Percentiles rank a stretch among this genome's conserved stretches.
Conservation (phyloP, 2,329 filamentous ascomycete genomes). For the Lizonia empirigonia region DNA sequence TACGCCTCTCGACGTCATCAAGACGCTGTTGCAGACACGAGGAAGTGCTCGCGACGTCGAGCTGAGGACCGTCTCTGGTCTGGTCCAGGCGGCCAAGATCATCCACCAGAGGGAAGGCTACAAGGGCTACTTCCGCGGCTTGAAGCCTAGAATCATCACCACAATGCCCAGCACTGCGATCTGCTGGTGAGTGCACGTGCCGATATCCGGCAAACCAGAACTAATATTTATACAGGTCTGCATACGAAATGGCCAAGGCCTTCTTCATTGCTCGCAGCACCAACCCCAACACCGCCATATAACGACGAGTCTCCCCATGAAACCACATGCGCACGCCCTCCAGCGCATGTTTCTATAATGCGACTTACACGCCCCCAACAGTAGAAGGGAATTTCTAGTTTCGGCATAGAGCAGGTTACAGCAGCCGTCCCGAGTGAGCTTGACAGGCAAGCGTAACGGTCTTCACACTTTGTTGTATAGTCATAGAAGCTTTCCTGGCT, state of each 20-base stretch:
- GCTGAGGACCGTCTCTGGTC: conserved; percentile 81
- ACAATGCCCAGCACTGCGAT: conserved; percentile 99
- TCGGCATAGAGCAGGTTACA: conserved; percentile 22
- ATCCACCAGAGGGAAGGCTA: conserved; percentile 84
- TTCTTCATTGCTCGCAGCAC: conserved; percentile 62
- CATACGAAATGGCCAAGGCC: conserved; percentile 71
- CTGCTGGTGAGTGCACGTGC: conserved; percentile 74
- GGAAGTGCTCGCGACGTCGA: conserved; percentile 82
- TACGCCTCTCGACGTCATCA: conserved; percentile 96
- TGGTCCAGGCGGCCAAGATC: conserved; percentile 78
- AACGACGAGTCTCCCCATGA: conserved; percentile 4
- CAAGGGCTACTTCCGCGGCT: conserved; percentile 88
- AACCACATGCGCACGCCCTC: conserved; percentile 3
- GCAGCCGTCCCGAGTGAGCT: conserved; percentile 22
- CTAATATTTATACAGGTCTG: conserved; percentile 56
- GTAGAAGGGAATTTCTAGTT: conserved; percentile 18
- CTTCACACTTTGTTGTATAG: conserved; percentile 33
- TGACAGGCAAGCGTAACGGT: conserved; percentile 23
- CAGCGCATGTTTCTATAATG: conserved; percentile 12
- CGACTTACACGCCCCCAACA: conserved; percentile 20
- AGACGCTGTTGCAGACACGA: conserved; percentile 93
- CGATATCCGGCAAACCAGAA: background rate
- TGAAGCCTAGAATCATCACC: conserved; percentile 88
- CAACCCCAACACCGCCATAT: conserved; percentile 33
- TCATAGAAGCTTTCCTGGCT: conserved; percentile 35